A percentile compares a stretch with the other conserved stretches of the same genome.
These are phyloP conservation scores for Fusarium solani-melongenae DNA, from an alignment of 2,329 filamentous ascomycete species.

Conservation along the genomic window DNA sequence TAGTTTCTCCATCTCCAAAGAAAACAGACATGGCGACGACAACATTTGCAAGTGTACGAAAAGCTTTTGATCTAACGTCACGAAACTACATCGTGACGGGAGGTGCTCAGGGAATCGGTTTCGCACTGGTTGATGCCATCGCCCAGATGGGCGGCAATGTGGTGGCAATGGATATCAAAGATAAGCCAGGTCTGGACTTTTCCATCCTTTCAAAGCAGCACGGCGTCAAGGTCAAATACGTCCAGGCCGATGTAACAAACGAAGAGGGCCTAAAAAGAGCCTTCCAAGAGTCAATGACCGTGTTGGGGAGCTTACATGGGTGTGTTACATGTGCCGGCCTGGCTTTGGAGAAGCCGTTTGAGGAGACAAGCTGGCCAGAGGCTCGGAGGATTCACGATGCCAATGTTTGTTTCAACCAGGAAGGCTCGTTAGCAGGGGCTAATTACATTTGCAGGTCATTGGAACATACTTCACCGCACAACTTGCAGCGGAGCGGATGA, in stretches of 20 bases:
- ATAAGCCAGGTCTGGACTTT: constrained; percentile 44
- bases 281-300: constrained; percentile 33
- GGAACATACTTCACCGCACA: constrained; percentile 56
- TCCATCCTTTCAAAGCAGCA: constrained; percentile 24
- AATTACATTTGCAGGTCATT: constrained; percentile 42
- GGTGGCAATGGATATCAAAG: constrained; percentile 47
- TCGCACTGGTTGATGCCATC: constrained; percentile 50
- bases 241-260: constrained; percentile 43
- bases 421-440: not conserved
- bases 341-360: constrained; percentile 54
- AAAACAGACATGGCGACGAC: not conserved
- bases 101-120: constrained; percentile 52
- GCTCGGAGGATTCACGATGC: constrained; percentile 51
- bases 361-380: constrained; percentile 54
- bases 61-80: constrained; percentile 44
- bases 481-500: constrained; percentile 50
- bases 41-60: not conserved
- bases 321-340: constrained; percentile 49
- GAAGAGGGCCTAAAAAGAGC: constrained; percentile 39
- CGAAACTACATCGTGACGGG: constrained; percentile 51
- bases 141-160: constrained; percentile 53
- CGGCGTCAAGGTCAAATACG: constrained; percentile 38
- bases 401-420: constrained; percentile 45
- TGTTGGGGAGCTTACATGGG: constrained; percentile 42
- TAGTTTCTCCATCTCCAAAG: not conserved